These are phyloP conservation scores for Vinca minor DNA, from an alignment of 257 asterid species.

Conservation along the genomic window DNA sequence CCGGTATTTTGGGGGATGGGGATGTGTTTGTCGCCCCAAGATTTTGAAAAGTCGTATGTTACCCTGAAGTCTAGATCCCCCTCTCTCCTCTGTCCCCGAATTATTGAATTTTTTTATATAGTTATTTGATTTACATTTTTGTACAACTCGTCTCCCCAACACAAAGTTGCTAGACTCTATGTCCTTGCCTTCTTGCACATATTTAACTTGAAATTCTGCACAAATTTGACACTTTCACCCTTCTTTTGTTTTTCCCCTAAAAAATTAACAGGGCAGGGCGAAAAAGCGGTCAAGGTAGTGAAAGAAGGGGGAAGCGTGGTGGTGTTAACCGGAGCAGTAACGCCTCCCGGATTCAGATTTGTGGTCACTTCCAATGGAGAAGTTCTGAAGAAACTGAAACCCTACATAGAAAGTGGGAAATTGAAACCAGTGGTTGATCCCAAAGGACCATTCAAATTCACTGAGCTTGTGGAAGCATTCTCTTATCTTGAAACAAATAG, in stretches of 20 bases:
- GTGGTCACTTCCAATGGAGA: conserved; percentile 78
- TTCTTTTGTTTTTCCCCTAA: background rate
- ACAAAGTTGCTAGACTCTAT: no score
- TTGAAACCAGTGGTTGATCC: conserved; percentile 67
- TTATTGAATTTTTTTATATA: no score
- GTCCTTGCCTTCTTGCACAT: background rate
- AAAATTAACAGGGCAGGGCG: conserved; percentile 70
- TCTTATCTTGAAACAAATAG: conserved; percentile 61
- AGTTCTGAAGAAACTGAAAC: conserved; percentile 54
- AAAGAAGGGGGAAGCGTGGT: conserved; percentile 85
- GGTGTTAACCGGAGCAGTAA: conserved; percentile 65
- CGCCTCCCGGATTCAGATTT: conserved; percentile 78
- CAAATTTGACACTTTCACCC: background rate
- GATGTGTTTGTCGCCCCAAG: no score
- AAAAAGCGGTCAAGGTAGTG: conserved; percentile 68
- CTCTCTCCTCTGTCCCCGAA: no score
- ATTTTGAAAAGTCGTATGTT: no score
- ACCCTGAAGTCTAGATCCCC: no score
- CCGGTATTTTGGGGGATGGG: no score
- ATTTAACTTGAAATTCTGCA: background rate
- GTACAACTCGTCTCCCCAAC: no score
- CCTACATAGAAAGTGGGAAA: conserved; percentile 65
- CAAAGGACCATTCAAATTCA: conserved; percentile 69
- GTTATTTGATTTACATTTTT: no score
- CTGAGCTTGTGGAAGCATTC: conserved; percentile 68